Evolutionary conservation across 768 basidiomycete species (phyloP), one percentile per base, ranked within the genome.

Genomic region (Rhodotorula sphaerocarpa): DNA sequence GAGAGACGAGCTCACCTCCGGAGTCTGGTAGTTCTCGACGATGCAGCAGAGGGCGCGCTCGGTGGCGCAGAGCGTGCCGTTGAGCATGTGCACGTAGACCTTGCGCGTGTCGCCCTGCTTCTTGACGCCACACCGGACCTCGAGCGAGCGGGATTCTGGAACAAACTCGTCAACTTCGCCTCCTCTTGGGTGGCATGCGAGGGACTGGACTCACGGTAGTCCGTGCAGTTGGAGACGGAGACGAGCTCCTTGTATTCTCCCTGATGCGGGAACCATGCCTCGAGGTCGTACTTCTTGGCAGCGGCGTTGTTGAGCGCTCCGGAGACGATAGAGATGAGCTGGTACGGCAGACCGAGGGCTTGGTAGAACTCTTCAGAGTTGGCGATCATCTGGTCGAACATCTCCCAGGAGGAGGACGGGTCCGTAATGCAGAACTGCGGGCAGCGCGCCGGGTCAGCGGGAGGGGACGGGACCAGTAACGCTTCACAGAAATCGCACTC

Each of bases 221-320:
- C 95, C 27, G 93, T 96, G 78, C 95, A 99, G 75, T 99, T 99
- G 74, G 89, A 91, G 75, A 90, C 92, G 69, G 88, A 91, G 42
- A 97, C 95, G 45, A 99, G 79, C 79, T 99, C 95, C 80, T 97
- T 99, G 80, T 92, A 91, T 55, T 80, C 85, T 53, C 84, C 84
- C 77, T 97, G 95, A 82, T 89, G 96, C 3, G 95, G 95, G 82
- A 99, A 99, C 89, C 91, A 99, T 61, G 95, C 95, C 77, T 99
- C 95, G 63, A 99, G 76, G 76, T 99, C 95, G 75, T 86, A 90
- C 79, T 99, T 99, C 79, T 95, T 90, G 54, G 92, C 83, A 28
- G 95, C 95, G 0, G 95, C 95, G 70, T 97, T 81, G 77, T 99
- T 99, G 69, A 99, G 78, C 34, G 92, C 95, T 21, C 95, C 90